Evolutionary conservation across 345 rosid genomes (phyloP), one percentile per base, ranked within the genome.

Genomic region (Melastoma malabathricum): DNA sequence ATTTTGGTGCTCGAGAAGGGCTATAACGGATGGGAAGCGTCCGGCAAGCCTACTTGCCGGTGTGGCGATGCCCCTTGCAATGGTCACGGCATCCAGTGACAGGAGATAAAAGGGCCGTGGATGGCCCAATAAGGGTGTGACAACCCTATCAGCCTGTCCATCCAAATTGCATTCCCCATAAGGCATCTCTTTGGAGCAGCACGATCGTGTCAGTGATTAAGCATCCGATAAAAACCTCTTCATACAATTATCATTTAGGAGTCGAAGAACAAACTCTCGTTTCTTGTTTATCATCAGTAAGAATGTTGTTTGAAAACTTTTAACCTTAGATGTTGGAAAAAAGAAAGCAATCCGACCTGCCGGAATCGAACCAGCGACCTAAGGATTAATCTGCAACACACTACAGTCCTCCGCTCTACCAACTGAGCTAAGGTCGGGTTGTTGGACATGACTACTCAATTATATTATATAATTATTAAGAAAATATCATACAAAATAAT

Each of bases 361-460:
- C 69, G 74, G 69, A 71, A 68, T 68, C 80, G 76, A 75, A 75
- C 80, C 74, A 65, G 76, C 69, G 76, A 71, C 67, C 67, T 57
- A 63, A 63, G 67, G 67, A 63, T 63, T 27, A 3, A n/a, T 27
- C 31, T 27, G 31, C 31, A 27, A 27, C 31, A n/a, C 0, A 76
- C 96, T 90, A 86, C 96, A 86, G 96, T 90, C 93, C 93, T 84
- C 98, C 96, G 96, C 98, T 83, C 96, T 90, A 22, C 94, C 98
- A 89, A 78, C 92, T 90, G 89, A 90, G 98, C 98, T 80, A 90
- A 86, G 86, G 92, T 82, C 92, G 89, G 94, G 2, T 27, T 27
- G 3, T 27, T 3, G 31, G 3, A 3, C 3, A 27, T 3, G 31
- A 3, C 31, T 27, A 3, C 31, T 3, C 31, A 27, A 27, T 3